These are phyloP conservation scores for Phaseolus lunatus DNA, from an alignment of 306 rosid species.

Conservation along the genomic window DNA sequence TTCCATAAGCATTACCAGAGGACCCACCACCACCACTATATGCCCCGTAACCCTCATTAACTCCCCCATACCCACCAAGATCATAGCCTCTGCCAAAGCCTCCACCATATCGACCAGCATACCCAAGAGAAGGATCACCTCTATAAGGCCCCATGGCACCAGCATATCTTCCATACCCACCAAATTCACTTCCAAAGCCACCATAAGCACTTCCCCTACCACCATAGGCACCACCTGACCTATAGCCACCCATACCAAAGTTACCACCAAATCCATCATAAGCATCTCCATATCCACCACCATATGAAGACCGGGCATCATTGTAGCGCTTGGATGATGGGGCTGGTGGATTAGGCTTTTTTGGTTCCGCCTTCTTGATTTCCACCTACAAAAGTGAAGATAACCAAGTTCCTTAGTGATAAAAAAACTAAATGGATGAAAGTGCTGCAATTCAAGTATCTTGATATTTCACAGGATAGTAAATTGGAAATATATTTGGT, in stretches of 20 bases:
- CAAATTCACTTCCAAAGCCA: slow-evolving; percentile 84
- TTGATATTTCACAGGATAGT: not conserved
- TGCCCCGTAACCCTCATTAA: slow-evolving; percentile 76
- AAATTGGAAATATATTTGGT: not conserved
- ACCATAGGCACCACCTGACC: slow-evolving; percentile 71
- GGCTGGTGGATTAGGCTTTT: slow-evolving; percentile 82
- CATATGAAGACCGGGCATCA: slow-evolving; percentile 73
- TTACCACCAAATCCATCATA: slow-evolving; percentile 82
- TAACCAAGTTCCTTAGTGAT: not conserved
- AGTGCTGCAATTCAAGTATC: not conserved
- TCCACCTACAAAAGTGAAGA: slow-evolving; percentile 74
- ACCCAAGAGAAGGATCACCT: slow-evolving; percentile 83
- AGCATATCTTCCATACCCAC: slow-evolving; percentile 83
- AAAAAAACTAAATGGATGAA: not conserved
- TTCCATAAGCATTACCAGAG: slow-evolving; percentile 69
- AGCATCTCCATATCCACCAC: slow-evolving; percentile 80
- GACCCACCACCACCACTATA: slow-evolving; percentile 67
- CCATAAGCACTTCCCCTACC: slow-evolving; percentile 57
- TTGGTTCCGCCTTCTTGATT: slow-evolving; percentile 96
- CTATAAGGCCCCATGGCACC: slow-evolving; percentile 85
- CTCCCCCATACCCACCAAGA: slow-evolving; percentile 84
- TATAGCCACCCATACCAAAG: slow-evolving; percentile 74
- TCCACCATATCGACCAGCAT: slow-evolving; percentile 85
- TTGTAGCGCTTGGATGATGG: slow-evolving; percentile 81
- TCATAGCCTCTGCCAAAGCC: slow-evolving; percentile 86